Evolutionary conservation across 192 early-diverging fungal species (phyloP), one percentile per base, ranked within the genome.

Genomic region (Coemansia sp.): DNA sequence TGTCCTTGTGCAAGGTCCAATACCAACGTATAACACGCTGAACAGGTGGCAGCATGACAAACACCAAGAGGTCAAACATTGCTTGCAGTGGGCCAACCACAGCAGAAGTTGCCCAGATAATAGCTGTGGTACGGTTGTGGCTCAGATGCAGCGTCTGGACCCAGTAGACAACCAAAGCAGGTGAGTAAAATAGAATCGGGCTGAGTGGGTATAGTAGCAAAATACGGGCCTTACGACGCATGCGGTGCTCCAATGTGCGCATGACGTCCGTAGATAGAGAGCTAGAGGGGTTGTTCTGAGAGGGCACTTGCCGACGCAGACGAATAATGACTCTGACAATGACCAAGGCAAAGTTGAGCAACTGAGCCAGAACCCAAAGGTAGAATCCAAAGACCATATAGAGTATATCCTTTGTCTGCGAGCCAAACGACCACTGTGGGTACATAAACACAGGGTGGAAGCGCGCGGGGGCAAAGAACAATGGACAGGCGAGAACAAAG

Each of bases 371-470:
- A 16, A 80, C 67, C 67, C 73, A 75, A n/a, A 75, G 57, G 55
- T 80, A 80, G 30, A 80, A 68, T 13, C 69, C 67, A 46, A 75
- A 69, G 21, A 69, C 70, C 67, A 80, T 69, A 35, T 75, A 80
- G 58, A 68, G 33, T 6, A 67, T 67, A 52, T 80, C 67, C 37
- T 55, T 40, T 1, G 46, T 57, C 11, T n/a, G 39, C 40, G 73
- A 64, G 63, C 78, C 78, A 62, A 80, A 80, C 46, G 78, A 64
- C 78, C 78, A 80, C 63, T 80, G 73, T 44, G 70, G 42, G 42
- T 73, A 69, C 19, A 75, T 58, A 19, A 75, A 73, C 33, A 44
- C 40, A 13, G 63, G 63, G 70, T 75, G 67, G 50, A 80, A 73
- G 60, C 43, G 66, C 17, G 73, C 73, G 9, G 49, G 63, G 0